These are phyloP conservation scores for Bondarzewia mesenterica DNA, from an alignment of 1,284 basidiomycete genomes.

Conservation along the genomic window DNA sequence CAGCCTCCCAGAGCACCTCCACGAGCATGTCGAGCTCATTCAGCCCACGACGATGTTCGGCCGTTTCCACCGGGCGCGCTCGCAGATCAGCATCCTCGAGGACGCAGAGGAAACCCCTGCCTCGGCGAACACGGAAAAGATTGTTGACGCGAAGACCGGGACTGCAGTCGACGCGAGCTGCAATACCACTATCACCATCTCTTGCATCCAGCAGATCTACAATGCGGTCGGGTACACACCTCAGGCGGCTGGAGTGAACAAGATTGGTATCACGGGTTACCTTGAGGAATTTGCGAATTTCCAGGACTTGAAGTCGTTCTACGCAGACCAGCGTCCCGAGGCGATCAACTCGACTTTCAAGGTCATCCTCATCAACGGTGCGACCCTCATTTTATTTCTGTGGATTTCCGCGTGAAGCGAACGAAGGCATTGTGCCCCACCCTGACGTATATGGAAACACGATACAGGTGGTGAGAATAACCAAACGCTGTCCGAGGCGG, in stretches of 20 bases:
- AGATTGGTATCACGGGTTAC: slow-evolving; percentile 51
- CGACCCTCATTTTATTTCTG: neutral
- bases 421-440: slow-evolving; percentile 28
- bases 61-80: slow-evolving; percentile 37
- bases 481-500: slow-evolving; percentile 47
- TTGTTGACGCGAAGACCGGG: slow-evolving; percentile 22
- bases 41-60: slow-evolving; percentile 72
- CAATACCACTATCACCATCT: neutral
- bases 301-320: slow-evolving; percentile 33
- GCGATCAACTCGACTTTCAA: slow-evolving; percentile 35
- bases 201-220: slow-evolving; percentile 43
- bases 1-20: slow-evolving; percentile 54
- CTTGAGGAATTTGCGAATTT: slow-evolving; percentile 47
- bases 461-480: slow-evolving; percentile 47
- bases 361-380: slow-evolving; percentile 27
- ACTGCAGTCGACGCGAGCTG: slow-evolving; percentile 38
- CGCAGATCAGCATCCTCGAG: slow-evolving; percentile 18
- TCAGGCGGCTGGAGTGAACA: slow-evolving; percentile 30
- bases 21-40: slow-evolving; percentile 60
- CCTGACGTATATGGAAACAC: slow-evolving; percentile 27
- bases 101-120: neutral
- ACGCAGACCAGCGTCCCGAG: slow-evolving; percentile 22
- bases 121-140: too few relatives aligned
- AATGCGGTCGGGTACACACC: slow-evolving; percentile 37
- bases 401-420: neutral